These are phyloP conservation scores for Aspergillus sp. DNA, from an alignment of 2,329 filamentous ascomycete species.

Conservation along the genomic window DNA sequence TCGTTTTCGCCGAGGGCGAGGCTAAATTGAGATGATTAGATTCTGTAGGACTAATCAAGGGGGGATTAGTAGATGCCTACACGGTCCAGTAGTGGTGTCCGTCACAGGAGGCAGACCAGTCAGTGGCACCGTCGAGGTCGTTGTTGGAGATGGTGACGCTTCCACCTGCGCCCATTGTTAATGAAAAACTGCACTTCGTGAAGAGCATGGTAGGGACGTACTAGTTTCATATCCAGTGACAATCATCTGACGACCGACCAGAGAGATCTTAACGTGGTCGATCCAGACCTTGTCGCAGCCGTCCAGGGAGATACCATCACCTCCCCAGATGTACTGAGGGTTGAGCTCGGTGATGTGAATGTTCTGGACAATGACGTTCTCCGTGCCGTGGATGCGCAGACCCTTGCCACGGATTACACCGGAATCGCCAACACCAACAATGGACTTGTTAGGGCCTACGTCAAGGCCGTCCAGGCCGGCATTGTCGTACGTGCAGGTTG, in stretches of 20 bases:
- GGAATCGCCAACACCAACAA: constrained; percentile 53
- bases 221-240: constrained; percentile 25
- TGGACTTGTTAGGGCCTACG: constrained; percentile 56
- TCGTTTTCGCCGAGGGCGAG: constrained; percentile 57
- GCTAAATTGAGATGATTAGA: constrained; percentile 13
- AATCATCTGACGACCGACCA: constrained; percentile 36
- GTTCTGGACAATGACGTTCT: constrained; percentile 62
- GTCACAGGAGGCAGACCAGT: constrained; percentile 58
- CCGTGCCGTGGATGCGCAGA: constrained; percentile 45
- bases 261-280: constrained; percentile 46
- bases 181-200: constrained; percentile 32
- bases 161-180: constrained; percentile 26
- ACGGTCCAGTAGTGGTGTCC: constrained; percentile 60
- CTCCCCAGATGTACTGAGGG: constrained; percentile 59
- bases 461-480: constrained; percentile 51
- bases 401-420: constrained; percentile 59
- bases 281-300: constrained; percentile 46
- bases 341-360: constrained; percentile 54
- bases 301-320: constrained; percentile 55
- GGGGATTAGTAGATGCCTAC: constrained; percentile 7
- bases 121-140: constrained; percentile 56
- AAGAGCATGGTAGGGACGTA: constrained; percentile 48
- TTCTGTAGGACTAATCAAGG: not conserved
- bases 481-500: constrained; percentile 49
- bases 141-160: constrained; percentile 51